A percentile compares a stretch with the other conserved stretches of the same genome.
Conservation (phyloP, 768 basidiomycete genomes). For the Strobilomyces echinocephalus region DNA sequence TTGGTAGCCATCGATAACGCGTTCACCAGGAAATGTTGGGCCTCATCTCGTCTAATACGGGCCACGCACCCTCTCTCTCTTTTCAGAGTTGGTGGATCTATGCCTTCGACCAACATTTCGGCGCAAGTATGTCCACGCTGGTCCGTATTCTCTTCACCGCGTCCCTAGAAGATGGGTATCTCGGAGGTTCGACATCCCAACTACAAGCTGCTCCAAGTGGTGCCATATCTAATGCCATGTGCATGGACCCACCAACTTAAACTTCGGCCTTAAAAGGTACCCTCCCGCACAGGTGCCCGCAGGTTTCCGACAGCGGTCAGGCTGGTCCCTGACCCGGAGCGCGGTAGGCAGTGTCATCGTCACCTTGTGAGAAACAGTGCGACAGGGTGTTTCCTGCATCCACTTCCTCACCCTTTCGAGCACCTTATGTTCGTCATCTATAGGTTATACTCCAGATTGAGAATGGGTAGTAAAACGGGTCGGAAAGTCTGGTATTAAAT, state of each 20-base stretch:
- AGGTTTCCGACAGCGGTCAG: background rate
- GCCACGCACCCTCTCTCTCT: background rate
- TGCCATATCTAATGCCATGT: too few relatives aligned
- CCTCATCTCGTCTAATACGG: too few relatives aligned
- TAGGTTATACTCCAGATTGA: background rate
- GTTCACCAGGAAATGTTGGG: too few relatives aligned
- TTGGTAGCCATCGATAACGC: background rate
- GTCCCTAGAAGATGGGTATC: background rate
- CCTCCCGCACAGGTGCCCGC: background rate
- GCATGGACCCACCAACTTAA: background rate
- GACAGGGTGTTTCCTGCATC: background rate
- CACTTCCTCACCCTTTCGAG: slow-evolving; percentile 2
- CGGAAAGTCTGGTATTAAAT: too few relatives aligned
- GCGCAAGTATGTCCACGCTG: background rate
- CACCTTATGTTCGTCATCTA: background rate
- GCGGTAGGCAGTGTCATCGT: slow-evolving; percentile 4
- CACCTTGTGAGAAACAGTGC: background rate
- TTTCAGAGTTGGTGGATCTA: background rate
- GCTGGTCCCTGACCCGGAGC: background rate
- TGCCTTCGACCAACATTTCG: background rate
- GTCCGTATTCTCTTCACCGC: background rate
- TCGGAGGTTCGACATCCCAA: background rate
- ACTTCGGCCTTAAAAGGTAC: background rate
- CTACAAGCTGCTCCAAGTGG: too few relatives aligned
- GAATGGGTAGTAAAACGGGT: background rate